Evolutionary conservation across 352 stramenopile species (phyloP).

Genomic region (Pythium oligandrum): DNA sequence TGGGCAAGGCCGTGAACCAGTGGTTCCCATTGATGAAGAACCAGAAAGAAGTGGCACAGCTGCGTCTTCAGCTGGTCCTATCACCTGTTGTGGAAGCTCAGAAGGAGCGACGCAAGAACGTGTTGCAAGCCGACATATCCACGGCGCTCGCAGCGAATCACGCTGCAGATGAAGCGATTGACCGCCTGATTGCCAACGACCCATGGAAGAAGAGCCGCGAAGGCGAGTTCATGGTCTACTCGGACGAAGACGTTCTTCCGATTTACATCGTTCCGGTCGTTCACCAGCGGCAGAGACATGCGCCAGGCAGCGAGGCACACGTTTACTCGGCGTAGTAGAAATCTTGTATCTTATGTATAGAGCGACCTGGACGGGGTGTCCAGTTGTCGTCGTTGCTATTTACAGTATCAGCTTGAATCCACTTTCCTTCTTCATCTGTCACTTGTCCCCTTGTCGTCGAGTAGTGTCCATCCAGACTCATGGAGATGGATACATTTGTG

Average conservation of each 20-base stretch:
- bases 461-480: too few species aligned
- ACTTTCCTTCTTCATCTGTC: too few species aligned
- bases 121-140: constrained; percentile 32
- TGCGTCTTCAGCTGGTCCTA: constrained; percentile 19
- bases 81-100: constrained; percentile 5
- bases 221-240: too few species aligned
- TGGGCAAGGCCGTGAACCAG: constrained; percentile 14
- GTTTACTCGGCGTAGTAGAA: too few species aligned
- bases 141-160: constrained; percentile 46
- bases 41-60: constrained; percentile 14
- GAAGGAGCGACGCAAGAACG: constrained; percentile 17
- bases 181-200: constrained; percentile 32
- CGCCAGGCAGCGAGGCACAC: too few species aligned
- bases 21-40: constrained; percentile 21
- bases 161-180: constrained; percentile 58
- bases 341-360: too few species aligned
- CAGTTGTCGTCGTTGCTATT: too few species aligned
- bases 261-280: not conserved
- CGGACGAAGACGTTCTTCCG: not conserved
- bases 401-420: too few species aligned
- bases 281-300: too few species aligned
- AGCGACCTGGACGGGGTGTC: too few species aligned
- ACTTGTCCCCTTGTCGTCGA: too few species aligned
- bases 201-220: constrained; percentile 2
- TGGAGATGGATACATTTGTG: too few species aligned